Conservation (phyloP, 1,284 basidiomycete species). For the Rhodotorula sp. region DNA sequence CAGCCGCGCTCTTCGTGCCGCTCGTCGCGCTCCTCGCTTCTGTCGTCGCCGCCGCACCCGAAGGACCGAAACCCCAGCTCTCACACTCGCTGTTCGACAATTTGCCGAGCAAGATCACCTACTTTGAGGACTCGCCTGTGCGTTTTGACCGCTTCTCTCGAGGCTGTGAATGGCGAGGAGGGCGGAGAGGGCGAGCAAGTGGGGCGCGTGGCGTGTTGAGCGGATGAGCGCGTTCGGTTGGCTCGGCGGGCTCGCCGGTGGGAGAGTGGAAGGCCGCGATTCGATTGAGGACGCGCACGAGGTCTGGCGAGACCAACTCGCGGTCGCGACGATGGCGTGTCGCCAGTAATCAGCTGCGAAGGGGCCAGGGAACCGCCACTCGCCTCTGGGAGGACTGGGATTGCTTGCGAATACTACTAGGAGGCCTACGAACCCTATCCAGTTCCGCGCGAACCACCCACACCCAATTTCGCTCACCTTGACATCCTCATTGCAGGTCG, state of each 20-base stretch:
- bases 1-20: background rate
- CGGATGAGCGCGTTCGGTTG: background rate
- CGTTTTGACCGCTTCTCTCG: slow-evolving; percentile 19
- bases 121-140: slow-evolving; percentile 89
- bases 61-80: slow-evolving; percentile 21
- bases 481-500: slow-evolving; percentile 56
- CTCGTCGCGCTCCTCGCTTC: slow-evolving; percentile 2
- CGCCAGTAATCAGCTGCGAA: background rate
- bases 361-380: no score
- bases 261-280: background rate
- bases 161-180: no score
- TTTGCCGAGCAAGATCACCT: slow-evolving; percentile 79
- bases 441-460: background rate
- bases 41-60: slow-evolving; percentile 1
- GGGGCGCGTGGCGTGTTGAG: background rate
- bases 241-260: background rate
- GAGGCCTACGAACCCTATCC: no score
- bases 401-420: no score
- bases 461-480: slow-evolving; percentile 16
- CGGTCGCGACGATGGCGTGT: background rate
- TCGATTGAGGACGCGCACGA: background rate
- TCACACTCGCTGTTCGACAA: slow-evolving; percentile 54
- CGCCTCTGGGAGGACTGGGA: no score
- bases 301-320: background rate
- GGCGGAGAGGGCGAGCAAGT: no score